Evolutionary conservation across 2,329 filamentous ascomycete species (phyloP).

Genomic region (Fusarium compactum): DNA sequence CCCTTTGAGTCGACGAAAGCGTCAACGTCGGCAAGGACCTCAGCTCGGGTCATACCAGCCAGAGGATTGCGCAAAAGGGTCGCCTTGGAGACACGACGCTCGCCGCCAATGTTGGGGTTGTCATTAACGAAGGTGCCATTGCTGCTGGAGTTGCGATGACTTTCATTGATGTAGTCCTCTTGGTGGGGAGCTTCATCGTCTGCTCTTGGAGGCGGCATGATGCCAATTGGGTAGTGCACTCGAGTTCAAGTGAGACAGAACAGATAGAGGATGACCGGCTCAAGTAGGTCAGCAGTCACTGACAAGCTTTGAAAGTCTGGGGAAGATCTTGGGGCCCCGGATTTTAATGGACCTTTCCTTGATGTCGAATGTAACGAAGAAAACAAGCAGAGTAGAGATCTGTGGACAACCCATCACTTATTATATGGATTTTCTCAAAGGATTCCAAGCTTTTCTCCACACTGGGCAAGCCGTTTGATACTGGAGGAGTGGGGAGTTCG

Average conservation of each 20-base stretch:
- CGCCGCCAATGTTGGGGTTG: conserved; percentile 10
- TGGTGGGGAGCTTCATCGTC: conserved; percentile 43
- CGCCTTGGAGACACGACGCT: conserved; percentile 39
- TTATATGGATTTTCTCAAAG: conserved; percentile 23
- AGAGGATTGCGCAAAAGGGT: conserved; percentile 51
- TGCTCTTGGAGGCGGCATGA: conserved; percentile 44
- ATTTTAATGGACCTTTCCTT: not conserved
- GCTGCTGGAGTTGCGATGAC: conserved; percentile 34
- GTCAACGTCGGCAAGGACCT: conserved; percentile 53
- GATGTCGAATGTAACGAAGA: not conserved
- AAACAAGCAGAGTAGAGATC: not conserved
- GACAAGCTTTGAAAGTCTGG: not conserved
- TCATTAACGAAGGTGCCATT: conserved; percentile 41
- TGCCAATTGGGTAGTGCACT: not conserved
- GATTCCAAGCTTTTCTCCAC: not conserved
- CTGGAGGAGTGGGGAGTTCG: conserved; percentile 33
- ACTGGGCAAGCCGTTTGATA: not conserved
- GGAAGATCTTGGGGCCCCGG: conserved; percentile 27
- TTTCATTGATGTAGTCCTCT: conserved; percentile 12
- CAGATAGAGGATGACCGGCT: not conserved
- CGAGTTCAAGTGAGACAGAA: not conserved
- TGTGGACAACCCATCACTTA: conserved; percentile 4
- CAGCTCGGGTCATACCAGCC: conserved; percentile 45
- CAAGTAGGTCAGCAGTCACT: not conserved
- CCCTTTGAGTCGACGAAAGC: conserved; percentile 53